phyloP scores from a whole-genome alignment of 805 yeast species.

The Candida endomychidarum region DNA sequence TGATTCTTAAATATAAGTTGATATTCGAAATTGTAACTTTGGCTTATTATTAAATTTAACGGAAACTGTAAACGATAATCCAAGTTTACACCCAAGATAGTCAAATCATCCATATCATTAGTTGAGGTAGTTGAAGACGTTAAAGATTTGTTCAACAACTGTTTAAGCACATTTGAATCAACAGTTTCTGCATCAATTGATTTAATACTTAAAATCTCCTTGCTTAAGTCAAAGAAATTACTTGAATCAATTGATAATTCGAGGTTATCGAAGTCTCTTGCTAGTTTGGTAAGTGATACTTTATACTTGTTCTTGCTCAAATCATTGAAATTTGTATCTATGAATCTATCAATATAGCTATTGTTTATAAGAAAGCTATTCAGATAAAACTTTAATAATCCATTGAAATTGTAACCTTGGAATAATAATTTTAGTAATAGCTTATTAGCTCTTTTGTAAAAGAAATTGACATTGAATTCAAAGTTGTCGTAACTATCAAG shows the following conservation, averaged over 20 bases:
- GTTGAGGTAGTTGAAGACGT: constrained; percentile 16
- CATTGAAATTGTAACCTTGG: constrained; percentile 56
- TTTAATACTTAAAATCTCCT: constrained; percentile 52
- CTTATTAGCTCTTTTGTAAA: constrained; percentile 67
- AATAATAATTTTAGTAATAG: constrained; percentile 56
- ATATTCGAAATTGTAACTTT: constrained; percentile 71
- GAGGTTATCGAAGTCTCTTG: constrained; percentile 25
- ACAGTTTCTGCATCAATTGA: constrained; percentile 53
- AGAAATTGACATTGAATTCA: constrained; percentile 54
- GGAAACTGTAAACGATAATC: constrained; percentile 83
- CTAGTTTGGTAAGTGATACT: constrained; percentile 28
- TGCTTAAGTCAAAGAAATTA: constrained; percentile 44
- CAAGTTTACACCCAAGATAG: constrained; percentile 54
- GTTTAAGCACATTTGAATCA: constrained; percentile 33
- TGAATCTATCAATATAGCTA: constrained; percentile 53
- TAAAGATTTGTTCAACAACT: constrained; percentile 44
- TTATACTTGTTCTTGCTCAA: constrained; percentile 43
- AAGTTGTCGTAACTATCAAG: constrained; percentile 43
- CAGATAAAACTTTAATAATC: constrained; percentile 51
- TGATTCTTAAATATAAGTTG: constrained; percentile 77
- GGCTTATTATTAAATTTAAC: constrained; percentile 67
- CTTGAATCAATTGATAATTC: constrained; percentile 43
- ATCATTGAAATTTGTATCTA: constrained; percentile 52
- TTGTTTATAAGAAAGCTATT: constrained; percentile 57
- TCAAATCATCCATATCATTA: constrained; percentile 33